Percentiles rank a stretch among this genome's conserved stretches.
These are phyloP conservation scores for Platanthera guangdongensis DNA, from an alignment of 106 monocot species.

Conservation along the genomic window DNA sequence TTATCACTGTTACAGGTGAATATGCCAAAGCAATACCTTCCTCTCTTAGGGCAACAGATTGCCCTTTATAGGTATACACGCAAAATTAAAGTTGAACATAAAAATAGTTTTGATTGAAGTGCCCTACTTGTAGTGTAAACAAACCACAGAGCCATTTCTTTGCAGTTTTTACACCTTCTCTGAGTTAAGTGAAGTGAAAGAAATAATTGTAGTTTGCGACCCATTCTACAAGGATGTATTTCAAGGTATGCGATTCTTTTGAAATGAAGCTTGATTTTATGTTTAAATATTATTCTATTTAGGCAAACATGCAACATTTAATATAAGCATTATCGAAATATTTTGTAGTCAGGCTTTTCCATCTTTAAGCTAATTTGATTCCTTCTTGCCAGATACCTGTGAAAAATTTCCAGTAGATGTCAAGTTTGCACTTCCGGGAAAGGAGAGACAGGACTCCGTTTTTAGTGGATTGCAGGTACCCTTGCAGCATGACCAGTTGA, in stretches of 20 bases:
- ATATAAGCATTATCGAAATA: neutral
- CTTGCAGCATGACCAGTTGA: neutral
- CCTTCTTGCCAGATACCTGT: slow-evolving; percentile 41
- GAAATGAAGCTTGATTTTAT: slow-evolving; percentile 1
- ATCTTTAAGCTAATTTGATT: neutral
- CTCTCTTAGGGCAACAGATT: slow-evolving; percentile 85
- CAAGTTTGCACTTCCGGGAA: slow-evolving; percentile 90
- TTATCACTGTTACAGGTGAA: slow-evolving; percentile 39
- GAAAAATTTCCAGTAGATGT: slow-evolving; percentile 41
- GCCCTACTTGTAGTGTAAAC: neutral
- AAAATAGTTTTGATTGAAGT: neutral
- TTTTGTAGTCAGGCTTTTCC: neutral
- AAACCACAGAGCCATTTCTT: neutral
- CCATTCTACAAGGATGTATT: slow-evolving; percentile 79
- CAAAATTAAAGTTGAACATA: neutral
- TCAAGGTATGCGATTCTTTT: slow-evolving; percentile 48
- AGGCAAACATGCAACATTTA: neutral
- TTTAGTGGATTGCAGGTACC: slow-evolving; percentile 91
- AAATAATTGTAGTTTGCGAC: slow-evolving; percentile 95
- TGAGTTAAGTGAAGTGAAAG: slow-evolving; percentile 77
- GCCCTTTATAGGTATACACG: slow-evolving; percentile 75
- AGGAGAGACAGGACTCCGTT: slow-evolving; percentile 99
- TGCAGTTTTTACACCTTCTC: slow-evolving; percentile 80
- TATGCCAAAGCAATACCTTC: slow-evolving; percentile 97
- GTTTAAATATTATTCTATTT: neutral